Conservation (phyloP, 1,284 basidiomycete genomes). For the Xerocomus cyaneibrunnescens region DNA sequence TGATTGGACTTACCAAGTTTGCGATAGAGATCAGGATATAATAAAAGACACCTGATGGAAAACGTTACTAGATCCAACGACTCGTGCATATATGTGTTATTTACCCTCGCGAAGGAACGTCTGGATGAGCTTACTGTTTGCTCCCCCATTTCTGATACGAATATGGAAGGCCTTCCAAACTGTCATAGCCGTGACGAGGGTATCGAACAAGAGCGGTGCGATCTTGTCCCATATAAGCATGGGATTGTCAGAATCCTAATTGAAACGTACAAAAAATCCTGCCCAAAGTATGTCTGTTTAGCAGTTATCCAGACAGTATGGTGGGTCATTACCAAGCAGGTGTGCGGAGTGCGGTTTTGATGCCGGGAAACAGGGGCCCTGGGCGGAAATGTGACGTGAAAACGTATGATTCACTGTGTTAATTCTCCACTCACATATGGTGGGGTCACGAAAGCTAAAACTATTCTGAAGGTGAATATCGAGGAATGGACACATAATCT, state of each 20-base stretch:
- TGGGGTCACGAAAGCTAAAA: slow-evolving; percentile 64
- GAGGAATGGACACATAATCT: background rate
- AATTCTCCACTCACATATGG: slow-evolving; percentile 47
- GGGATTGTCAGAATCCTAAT: background rate
- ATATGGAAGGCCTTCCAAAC: slow-evolving; percentile 71
- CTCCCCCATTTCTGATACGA: slow-evolving; percentile 68
- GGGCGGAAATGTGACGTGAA: slow-evolving; percentile 26
- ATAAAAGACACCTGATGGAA: slow-evolving; percentile 65
- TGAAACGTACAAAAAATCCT: slow-evolving; percentile 68
- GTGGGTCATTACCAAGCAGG: slow-evolving; percentile 56
- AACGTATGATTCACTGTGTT: background rate
- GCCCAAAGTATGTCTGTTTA: slow-evolving; percentile 12
- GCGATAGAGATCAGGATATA: slow-evolving; percentile 79
- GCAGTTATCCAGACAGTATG: slow-evolving; percentile 1
- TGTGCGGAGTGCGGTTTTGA: slow-evolving; percentile 77
- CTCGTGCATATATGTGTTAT: slow-evolving; percentile 12
- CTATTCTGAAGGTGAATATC: slow-evolving; percentile 38
- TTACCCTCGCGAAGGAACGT: slow-evolving; percentile 78
- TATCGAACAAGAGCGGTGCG: slow-evolving; percentile 75
- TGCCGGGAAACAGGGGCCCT: slow-evolving; percentile 71
- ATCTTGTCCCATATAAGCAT: slow-evolving; percentile 45
- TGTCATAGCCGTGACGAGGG: slow-evolving; percentile 74
- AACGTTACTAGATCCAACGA: slow-evolving; percentile 4
- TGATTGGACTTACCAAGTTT: slow-evolving; percentile 48
- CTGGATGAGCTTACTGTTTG: slow-evolving; percentile 73